Percentiles rank a stretch among this genome's conserved stretches.
These are phyloP conservation scores for Mariannaea sp. DNA, from an alignment of 2,329 filamentous ascomycete genomes.

Conservation along the genomic window DNA sequence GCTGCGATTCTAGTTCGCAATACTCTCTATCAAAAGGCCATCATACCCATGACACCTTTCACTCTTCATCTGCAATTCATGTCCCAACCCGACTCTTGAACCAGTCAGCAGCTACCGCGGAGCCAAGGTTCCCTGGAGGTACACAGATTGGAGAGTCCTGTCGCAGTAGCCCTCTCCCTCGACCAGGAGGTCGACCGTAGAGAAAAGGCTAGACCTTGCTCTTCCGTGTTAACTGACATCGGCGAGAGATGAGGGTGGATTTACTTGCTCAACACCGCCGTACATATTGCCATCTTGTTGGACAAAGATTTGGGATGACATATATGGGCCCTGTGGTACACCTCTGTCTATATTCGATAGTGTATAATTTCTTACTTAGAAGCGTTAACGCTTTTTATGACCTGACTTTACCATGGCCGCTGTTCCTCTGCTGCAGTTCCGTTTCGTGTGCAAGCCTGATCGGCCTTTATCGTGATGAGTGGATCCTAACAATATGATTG, in stretches of 20 bases:
- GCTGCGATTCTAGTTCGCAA: slow-evolving; percentile 39
- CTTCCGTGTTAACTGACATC: slow-evolving; percentile 33
- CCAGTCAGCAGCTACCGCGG: slow-evolving; percentile 25
- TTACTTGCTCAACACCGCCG: slow-evolving; percentile 27
- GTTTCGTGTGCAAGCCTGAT: no score
- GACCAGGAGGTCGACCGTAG: slow-evolving; percentile 9
- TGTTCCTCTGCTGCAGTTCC: no score
- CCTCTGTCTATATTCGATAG: slow-evolving; percentile 44
- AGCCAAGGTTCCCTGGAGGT: slow-evolving; percentile 28
- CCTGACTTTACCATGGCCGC: slow-evolving; percentile 6
- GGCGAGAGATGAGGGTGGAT: slow-evolving; percentile 19
- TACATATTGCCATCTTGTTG: slow-evolving; percentile 32
- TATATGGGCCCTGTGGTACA: slow-evolving; percentile 35
- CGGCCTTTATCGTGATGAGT: no score
- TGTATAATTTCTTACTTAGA: slow-evolving; percentile 44
- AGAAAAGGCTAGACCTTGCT: slow-evolving; percentile 30
- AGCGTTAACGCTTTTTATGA: slow-evolving; percentile 18
- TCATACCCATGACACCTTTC: slow-evolving; percentile 25
- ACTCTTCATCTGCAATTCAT: slow-evolving; percentile 5
- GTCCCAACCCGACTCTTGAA: slow-evolving; percentile 10
- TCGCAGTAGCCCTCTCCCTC: slow-evolving; percentile 24
- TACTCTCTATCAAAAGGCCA: slow-evolving; percentile 35
- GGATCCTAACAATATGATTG: no score
- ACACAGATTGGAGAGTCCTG: slow-evolving; percentile 5
- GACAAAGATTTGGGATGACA: slow-evolving; percentile 32